A percentile compares a stretch with the other conserved stretches of the same genome.
phyloP scores from a whole-genome alignment of 805 yeast genomes.

The Candida xiaguanensis region DNA sequence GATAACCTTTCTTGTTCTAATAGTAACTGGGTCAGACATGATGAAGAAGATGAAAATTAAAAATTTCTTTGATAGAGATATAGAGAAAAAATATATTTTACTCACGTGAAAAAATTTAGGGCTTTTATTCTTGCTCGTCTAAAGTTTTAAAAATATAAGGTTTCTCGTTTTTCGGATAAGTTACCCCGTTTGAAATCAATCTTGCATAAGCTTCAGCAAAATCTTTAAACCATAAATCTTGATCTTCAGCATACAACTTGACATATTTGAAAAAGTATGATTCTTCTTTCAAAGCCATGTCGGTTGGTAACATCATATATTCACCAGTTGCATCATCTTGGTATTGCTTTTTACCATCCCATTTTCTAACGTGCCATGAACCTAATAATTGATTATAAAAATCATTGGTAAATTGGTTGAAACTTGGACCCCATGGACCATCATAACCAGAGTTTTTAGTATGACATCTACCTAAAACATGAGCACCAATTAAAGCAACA shows the following conservation, averaged over 20 bases:
- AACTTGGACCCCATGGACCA: slow-evolving; percentile 44
- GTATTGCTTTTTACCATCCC: slow-evolving; percentile 41
- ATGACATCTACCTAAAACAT: slow-evolving; percentile 40
- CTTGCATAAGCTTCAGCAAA: slow-evolving; percentile 44
- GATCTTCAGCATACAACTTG: slow-evolving; percentile 47
- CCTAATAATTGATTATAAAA: slow-evolving; percentile 37
- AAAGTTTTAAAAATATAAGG: slow-evolving; percentile 58
- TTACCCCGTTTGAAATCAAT: slow-evolving; percentile 43
- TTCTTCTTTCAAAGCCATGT: slow-evolving; percentile 50
- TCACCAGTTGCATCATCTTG: slow-evolving; percentile 36
- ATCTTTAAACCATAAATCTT: slow-evolving; percentile 46
- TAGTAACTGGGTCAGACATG: slow-evolving; percentile 98
- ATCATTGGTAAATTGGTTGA: slow-evolving; percentile 39
- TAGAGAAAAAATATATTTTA: no score
- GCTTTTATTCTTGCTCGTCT: slow-evolving; percentile 60
- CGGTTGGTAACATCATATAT: slow-evolving; percentile 59
- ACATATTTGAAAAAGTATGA: slow-evolving; percentile 42
- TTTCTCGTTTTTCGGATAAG: slow-evolving; percentile 48
- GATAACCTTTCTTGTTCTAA: slow-evolving; percentile 99
- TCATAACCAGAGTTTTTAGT: slow-evolving; percentile 34
- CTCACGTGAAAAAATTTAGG: background rate
- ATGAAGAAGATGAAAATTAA: slow-evolving; percentile 7
- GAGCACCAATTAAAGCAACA: slow-evolving; percentile 42
- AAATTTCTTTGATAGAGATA: slow-evolving; percentile 1
- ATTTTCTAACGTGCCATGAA: slow-evolving; percentile 50